These are phyloP conservation scores for Cladophialophora immunda DNA, from an alignment of 2,329 filamentous ascomycete genomes.

Conservation along the genomic window DNA sequence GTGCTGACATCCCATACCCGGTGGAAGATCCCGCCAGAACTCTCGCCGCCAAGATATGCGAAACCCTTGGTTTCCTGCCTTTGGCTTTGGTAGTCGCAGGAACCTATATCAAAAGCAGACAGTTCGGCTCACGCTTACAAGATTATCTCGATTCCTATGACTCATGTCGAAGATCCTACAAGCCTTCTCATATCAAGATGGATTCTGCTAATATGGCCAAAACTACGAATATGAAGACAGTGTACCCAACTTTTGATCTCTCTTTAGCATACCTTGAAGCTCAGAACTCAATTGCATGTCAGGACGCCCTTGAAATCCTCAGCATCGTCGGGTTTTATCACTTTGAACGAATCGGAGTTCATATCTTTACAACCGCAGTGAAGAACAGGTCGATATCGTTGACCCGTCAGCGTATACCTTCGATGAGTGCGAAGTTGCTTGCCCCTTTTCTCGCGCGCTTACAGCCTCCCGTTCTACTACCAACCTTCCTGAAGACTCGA, in stretches of 20 bases:
- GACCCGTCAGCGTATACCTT: not conserved
- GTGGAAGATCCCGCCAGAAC: constrained; percentile 21
- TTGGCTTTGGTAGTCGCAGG: constrained; percentile 44
- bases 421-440: not conserved
- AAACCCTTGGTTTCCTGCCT: constrained; percentile 40
- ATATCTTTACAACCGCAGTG: constrained; percentile 25
- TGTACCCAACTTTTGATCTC: constrained; percentile 11
- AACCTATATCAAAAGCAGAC: constrained; percentile 35
- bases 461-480: not conserved
- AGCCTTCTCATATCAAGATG: no score
- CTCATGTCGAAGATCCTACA: not conserved
- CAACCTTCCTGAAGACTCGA: not conserved
- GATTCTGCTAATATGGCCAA: not conserved
- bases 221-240: not conserved
- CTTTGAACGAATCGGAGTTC: constrained; percentile 27
- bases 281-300: constrained; percentile 21
- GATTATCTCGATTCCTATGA: constrained; percentile 39
- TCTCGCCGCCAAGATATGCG: constrained; percentile 34
- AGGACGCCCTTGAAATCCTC: constrained; percentile 39
- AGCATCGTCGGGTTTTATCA: constrained; percentile 38
- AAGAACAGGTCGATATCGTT: constrained; percentile 6
- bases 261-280: constrained; percentile 18
- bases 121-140: constrained; percentile 37
- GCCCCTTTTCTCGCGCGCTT: constrained; percentile 1
- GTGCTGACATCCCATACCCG: constrained; percentile 17